These are phyloP conservation scores for Neonectria sp. DNA, from an alignment of 2,329 filamentous ascomycete genomes.

Conservation along the genomic window DNA sequence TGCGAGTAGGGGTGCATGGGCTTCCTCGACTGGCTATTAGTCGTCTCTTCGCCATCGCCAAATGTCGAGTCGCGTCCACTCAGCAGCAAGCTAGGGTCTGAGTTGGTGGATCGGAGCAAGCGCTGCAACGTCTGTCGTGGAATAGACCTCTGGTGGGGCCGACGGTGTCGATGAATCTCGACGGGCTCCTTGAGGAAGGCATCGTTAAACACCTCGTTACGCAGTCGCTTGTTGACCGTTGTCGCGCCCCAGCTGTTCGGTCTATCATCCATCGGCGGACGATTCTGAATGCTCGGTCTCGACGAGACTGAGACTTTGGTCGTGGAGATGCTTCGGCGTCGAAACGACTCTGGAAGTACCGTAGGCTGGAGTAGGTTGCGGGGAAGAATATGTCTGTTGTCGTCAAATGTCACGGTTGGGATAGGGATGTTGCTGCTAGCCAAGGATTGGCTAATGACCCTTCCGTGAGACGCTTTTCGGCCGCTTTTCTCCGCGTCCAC, in stretches of 20 bases:
- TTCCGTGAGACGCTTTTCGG: conserved; percentile 39
- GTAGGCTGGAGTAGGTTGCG: conserved; percentile 82
- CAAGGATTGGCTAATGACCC: conserved; percentile 82
- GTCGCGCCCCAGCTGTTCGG: conserved; percentile 89
- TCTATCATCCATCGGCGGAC: conserved; percentile 66
- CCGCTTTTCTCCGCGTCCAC: conserved; percentile 36
- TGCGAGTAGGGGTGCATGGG: conserved; percentile 46
- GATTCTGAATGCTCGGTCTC: conserved; percentile 25
- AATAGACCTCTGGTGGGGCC: conserved; percentile 77
- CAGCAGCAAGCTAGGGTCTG: conserved; percentile 58
- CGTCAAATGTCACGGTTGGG: conserved; percentile 92
- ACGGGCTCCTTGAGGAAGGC: conserved; percentile 90
- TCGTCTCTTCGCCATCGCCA: conserved; percentile 18
- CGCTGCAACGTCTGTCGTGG: conserved; percentile 67
- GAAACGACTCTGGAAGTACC: conserved; percentile 51
- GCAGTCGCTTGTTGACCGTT: conserved; percentile 87
- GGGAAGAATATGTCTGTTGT: conserved; percentile 94
- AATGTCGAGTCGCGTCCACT: conserved; percentile 36
- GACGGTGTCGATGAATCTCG: conserved; percentile 82
- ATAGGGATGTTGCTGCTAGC: conserved; percentile 75
- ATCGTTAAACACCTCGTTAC: conserved; percentile 93
- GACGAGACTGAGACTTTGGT: conserved; percentile 41
- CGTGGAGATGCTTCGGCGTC: conserved; percentile 53
- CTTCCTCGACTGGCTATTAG: conserved; percentile 21
- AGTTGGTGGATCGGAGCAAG: conserved; percentile 61